phyloP scores from a whole-genome alignment of 352 stramenopile species.

The Phytophthora pseudosyringae region DNA sequence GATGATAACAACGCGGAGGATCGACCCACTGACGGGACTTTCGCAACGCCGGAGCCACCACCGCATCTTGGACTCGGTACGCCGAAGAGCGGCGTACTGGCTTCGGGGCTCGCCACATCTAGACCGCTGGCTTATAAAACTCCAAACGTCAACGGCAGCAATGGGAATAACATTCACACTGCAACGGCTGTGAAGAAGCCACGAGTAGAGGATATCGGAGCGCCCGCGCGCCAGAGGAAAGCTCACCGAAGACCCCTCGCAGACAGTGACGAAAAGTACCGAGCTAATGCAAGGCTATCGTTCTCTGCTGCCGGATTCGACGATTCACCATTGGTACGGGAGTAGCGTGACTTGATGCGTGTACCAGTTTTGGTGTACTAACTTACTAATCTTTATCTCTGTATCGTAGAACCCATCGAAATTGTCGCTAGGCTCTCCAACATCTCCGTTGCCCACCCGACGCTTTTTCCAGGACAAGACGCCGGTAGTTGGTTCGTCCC shows the following conservation, averaged over 20 bases:
- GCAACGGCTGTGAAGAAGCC: constrained; percentile 64
- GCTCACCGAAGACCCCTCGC: constrained; percentile 53
- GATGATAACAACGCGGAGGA: constrained; percentile 39
- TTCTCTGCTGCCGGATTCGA: constrained; percentile 66
- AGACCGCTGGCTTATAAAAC: constrained; percentile 44
- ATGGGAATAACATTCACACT: constrained; percentile 23
- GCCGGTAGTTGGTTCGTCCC: constrained; percentile 7
- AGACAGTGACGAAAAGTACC: constrained; percentile 64
- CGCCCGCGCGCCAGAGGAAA: constrained; percentile 54
- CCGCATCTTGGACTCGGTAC: constrained; percentile 34
- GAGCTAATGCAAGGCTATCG: constrained; percentile 56
- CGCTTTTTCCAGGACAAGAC: constrained; percentile 32
- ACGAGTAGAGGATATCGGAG: constrained; percentile 43
- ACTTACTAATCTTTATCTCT: constrained; percentile 10
- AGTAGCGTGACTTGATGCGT: constrained; percentile 4
- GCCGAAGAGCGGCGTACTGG: constrained; percentile 20
- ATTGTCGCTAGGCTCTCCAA: constrained; percentile 25
- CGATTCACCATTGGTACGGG: constrained; percentile 58
- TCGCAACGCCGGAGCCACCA: constrained; percentile 41
- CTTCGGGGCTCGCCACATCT: constrained; percentile 7
- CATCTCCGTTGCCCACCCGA: constrained; percentile 22
- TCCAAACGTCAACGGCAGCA: constrained; percentile 31
- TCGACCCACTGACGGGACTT: constrained; percentile 28
- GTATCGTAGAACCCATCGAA: constrained; percentile 30
- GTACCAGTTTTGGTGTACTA: neutral